Evolutionary conservation across 352 stramenopile genomes (phyloP).

Genomic region (Globisporangium megalacanthum): DNA sequence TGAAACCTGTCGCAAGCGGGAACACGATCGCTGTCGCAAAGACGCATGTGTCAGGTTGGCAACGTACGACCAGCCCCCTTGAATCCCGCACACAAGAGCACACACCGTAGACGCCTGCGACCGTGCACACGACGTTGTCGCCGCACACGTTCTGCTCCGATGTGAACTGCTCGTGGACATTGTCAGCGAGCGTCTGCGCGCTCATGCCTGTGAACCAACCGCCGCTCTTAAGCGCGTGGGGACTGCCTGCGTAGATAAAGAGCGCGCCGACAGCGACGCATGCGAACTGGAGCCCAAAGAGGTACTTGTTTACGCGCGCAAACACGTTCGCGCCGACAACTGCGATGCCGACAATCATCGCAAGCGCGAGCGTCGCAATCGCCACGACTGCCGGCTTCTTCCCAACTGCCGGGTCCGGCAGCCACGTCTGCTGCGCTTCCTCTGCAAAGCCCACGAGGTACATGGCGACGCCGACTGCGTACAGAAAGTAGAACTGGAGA

Average conservation of each 20-base stretch:
- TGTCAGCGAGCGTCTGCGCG: conserved; percentile 34
- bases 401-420: conserved; percentile 26
- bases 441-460: conserved; percentile 81
- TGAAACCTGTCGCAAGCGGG: conserved; percentile 76
- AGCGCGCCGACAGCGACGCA: conserved; percentile 55
- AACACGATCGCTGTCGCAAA: conserved; percentile 55
- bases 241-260: conserved; percentile 29
- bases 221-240: conserved; percentile 35
- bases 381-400: conserved; percentile 43
- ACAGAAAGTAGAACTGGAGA: conserved; percentile 87
- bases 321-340: conserved; percentile 68
- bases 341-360: conserved; percentile 43
- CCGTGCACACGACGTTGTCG: conserved; percentile 25
- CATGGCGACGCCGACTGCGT: conserved; percentile 63
- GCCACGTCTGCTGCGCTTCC: conserved; percentile 51
- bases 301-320: conserved; percentile 67
- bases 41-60: too few species aligned
- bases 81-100: not conserved
- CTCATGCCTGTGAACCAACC: conserved; percentile 46
- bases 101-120: conserved; percentile 46
- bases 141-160: conserved; percentile 30
- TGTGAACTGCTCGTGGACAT: conserved; percentile 40
- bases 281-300: conserved; percentile 63
- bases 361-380: conserved; percentile 38
- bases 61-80: too few species aligned